Conservation (phyloP, 2,329 filamentous ascomycete genomes). For the Diaporthe sp. region DNA sequence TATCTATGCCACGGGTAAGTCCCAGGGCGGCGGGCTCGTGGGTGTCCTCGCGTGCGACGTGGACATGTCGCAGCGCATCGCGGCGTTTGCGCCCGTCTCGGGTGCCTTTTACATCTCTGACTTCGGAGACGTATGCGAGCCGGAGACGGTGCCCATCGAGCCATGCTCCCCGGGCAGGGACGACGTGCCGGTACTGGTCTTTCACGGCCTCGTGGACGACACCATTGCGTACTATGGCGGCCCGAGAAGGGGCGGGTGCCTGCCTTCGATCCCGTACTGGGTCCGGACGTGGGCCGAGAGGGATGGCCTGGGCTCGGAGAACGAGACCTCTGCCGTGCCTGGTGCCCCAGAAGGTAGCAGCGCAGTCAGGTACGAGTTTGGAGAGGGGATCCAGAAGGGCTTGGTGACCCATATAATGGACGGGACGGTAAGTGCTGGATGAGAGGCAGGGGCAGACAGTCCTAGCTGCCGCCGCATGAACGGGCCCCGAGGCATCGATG, state of each 20-base stretch:
- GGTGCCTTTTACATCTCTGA: conserved; percentile 57
- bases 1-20: conserved; percentile 60
- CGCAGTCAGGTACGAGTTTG: conserved; percentile 49
- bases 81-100: conserved; percentile 58
- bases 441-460: not conserved
- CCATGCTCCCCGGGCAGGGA: conserved; percentile 54
- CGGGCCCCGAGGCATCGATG: not conserved
- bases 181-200: conserved; percentile 61
- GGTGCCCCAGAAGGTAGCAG: conserved; percentile 42
- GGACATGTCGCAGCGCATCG: conserved; percentile 54
- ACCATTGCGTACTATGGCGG: conserved; percentile 62
- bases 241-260: conserved; percentile 54
- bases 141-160: conserved; percentile 46
- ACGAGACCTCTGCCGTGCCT: conserved; percentile 38
- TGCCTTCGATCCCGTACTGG: conserved; percentile 60
- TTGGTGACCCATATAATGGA: conserved; percentile 53
- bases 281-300: conserved; percentile 55
- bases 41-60: conserved; percentile 58
- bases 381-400: conserved; percentile 49
- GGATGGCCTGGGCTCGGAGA: conserved; percentile 45
- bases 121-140: conserved; percentile 39
- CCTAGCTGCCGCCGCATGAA: not conserved
- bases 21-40: conserved; percentile 62
- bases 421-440: conserved; percentile 43
- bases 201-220: conserved; percentile 64